Conservation (phyloP, 73 alveolate genomes). For the Loxodes magnus region DNA sequence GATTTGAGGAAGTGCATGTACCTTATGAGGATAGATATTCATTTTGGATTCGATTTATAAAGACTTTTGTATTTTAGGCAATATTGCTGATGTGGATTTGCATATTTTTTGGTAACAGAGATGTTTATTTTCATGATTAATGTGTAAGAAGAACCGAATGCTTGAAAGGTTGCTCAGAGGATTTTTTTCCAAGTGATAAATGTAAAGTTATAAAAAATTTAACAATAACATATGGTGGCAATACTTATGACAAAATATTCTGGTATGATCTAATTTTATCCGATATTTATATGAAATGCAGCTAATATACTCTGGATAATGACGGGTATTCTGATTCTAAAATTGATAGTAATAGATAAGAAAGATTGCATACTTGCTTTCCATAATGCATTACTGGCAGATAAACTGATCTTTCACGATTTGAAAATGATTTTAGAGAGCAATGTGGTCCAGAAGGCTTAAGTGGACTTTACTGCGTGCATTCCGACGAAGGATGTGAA, state of each 20-base stretch:
- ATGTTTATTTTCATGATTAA: slow-evolving; percentile 16
- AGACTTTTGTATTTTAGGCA: slow-evolving; percentile 14
- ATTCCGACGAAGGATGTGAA: slow-evolving; percentile 36
- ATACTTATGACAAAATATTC: slow-evolving; percentile 17
- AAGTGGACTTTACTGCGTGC: slow-evolving; percentile 22
- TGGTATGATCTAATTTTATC: slow-evolving; percentile 17
- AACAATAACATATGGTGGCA: slow-evolving; percentile 29
- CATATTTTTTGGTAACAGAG: slow-evolving; percentile 19
- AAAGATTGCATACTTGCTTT: slow-evolving; percentile 42
- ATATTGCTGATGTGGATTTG: slow-evolving; percentile 17
- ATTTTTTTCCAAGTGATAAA: slow-evolving; percentile 29
- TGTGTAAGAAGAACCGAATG: slow-evolving; percentile 35
- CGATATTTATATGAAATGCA: slow-evolving; percentile 26
- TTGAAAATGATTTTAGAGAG: slow-evolving; percentile 10
- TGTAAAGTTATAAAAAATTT: slow-evolving; percentile 13
- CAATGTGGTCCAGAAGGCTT: slow-evolving; percentile 10
- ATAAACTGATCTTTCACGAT: slow-evolving; percentile 13
- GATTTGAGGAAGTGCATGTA: slow-evolving; percentile 43
- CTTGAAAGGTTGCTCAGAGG: slow-evolving; percentile 22
- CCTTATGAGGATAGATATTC: slow-evolving; percentile 24
- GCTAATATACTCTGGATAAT: slow-evolving; percentile 11
- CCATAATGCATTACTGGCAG: slow-evolving; percentile 27
- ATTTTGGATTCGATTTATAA: slow-evolving; percentile 18
- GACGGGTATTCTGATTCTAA: slow-evolving; percentile 7
- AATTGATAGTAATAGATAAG: slow-evolving; percentile 13